Evolutionary conservation across 768 basidiomycete species (phyloP).

Genomic region (Hydnum rufescens): DNA sequence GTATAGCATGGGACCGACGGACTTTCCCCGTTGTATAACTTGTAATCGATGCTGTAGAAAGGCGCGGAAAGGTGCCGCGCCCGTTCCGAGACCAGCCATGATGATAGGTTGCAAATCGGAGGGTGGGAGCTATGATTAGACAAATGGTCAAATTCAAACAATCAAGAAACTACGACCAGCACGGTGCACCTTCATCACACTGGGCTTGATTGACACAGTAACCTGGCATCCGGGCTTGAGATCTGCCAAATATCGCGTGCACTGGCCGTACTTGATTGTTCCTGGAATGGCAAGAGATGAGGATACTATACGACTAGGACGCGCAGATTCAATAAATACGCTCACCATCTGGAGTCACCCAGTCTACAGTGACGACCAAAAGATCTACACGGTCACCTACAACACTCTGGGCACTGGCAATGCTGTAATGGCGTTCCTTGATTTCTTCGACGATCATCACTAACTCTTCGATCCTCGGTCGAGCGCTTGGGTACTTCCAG

Average conservation of each 20-base stretch:
- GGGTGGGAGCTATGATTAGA: conserved; percentile 46
- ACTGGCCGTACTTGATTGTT: conserved; percentile 69
- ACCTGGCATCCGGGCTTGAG: conserved; percentile 78
- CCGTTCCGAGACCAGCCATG: conserved; percentile 96
- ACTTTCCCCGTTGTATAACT: conserved; percentile 52
- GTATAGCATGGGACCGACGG: conserved; percentile 86
- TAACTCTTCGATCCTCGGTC: conserved; percentile 62
- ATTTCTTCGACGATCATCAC: conserved; percentile 86
- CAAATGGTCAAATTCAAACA: conserved; percentile 2
- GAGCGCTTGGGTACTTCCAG: conserved; percentile 52
- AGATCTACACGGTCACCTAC: conserved; percentile 91
- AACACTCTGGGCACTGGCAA: conserved; percentile 86
- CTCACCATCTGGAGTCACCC: conserved; percentile 68
- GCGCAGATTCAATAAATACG: no score
- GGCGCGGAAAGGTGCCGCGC: conserved; percentile 96
- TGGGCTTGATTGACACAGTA: conserved; percentile 94
- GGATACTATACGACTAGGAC: conserved; percentile 11
- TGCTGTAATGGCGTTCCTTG: conserved; percentile 95
- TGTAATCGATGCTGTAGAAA: conserved; percentile 91
- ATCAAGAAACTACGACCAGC: conserved; percentile 3
- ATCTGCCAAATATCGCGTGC: conserved; percentile 80
- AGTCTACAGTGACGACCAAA: conserved; percentile 90
- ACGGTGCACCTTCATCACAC: conserved; percentile 81
- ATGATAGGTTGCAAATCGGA: conserved; percentile 76
- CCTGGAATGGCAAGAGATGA: conserved; percentile 26